Base-by-base conservation (phyloP, 306 rosid species). In the Prunus armeniaca region DNA sequence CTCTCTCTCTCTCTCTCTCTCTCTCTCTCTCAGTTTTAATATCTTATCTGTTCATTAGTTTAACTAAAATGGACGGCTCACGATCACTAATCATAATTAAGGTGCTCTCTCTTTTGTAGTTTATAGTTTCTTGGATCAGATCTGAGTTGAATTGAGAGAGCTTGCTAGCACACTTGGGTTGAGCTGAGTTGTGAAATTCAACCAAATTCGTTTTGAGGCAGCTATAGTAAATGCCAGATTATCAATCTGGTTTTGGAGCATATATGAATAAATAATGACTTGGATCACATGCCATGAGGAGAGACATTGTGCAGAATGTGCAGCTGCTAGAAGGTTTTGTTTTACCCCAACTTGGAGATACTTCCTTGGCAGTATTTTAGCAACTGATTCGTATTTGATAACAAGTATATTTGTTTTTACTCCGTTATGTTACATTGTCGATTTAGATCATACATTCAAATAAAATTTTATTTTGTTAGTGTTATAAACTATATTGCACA, bases 101-200 rank as follows among this genome's bases (percentile, higher is more conserved):
- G 60, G 57, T 14, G 10, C 3, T 56, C 18, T 10, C 30, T 19
- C 20, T 11, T 43, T 38, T 24, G 27, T 73, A 22, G 12, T 73
- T 73, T 58, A 58, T 58, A 73, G 50, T 73, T 73, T 46, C 15
- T 57, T 11, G 67, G 68, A 73, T 73, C 68, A 43, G 77, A 73
- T 73, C 68, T 18, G 43, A 43, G 57, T 57, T 25, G 18, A 73
- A 58, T 24, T 58, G 27, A 58, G 45, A 72, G 76, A 72, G 34
- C 74, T 24, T 28, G 24, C 13, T 20, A 20, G 25, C 25, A 27
- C 11, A 61, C 10, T 25, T 61, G 6, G 19, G 65, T 17, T 12
- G 22, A 18, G 69, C 13, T 55, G 66, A 22, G 65, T 10, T 72
- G 76, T 56, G 38, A 54, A 32, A 19, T 17, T 15, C 14, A 43